phyloP scores from a whole-genome alignment of 2,329 filamentous ascomycete genomes.

The Esteya vermicola region DNA sequence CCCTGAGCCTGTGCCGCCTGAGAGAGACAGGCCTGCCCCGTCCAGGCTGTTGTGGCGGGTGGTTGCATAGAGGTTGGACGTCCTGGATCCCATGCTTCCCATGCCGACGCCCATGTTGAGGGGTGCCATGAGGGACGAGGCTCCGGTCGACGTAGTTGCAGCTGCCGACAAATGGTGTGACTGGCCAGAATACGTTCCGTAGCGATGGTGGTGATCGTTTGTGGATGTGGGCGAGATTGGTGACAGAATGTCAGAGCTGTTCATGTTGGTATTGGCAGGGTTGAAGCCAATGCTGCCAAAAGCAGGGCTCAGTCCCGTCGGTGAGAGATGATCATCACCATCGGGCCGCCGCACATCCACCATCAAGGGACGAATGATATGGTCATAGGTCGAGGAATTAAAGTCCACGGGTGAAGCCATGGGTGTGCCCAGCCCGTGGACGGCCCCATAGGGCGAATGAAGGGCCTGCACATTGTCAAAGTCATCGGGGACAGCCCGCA shows the following conservation, averaged over 20 bases:
- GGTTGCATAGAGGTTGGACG: constrained; percentile 32
- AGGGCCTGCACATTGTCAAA: constrained; percentile 58
- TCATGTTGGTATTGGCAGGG: constrained; percentile 25
- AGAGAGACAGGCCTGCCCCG: constrained; percentile 20
- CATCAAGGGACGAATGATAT: constrained; percentile 53
- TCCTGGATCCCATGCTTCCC: constrained; percentile 18
- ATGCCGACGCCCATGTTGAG: not conserved
- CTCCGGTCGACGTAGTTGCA: not conserved
- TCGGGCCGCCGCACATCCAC: constrained; percentile 52
- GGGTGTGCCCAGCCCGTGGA: constrained; percentile 34
- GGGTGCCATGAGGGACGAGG: not conserved
- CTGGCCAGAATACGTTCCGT: constrained; percentile 32
- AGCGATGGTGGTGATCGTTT: constrained; percentile 26
- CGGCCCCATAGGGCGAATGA: constrained; percentile 52
- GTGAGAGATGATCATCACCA: constrained; percentile 44
- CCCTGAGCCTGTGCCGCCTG: not conserved
- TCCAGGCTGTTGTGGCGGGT: constrained; percentile 33
- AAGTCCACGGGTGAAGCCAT: constrained; percentile 35
- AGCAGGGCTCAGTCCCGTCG: constrained; percentile 51
- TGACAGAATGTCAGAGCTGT: constrained; percentile 39
- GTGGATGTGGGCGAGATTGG: constrained; percentile 39
- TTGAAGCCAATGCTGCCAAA: constrained; percentile 55
- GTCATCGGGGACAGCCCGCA: constrained; percentile 55
- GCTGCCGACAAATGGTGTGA: constrained; percentile 1
- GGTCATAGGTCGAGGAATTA: constrained; percentile 36